Evolutionary conservation across 495 filamentous ascomycete genomes (phyloP).

Genomic region (Penicillium parvum): DNA sequence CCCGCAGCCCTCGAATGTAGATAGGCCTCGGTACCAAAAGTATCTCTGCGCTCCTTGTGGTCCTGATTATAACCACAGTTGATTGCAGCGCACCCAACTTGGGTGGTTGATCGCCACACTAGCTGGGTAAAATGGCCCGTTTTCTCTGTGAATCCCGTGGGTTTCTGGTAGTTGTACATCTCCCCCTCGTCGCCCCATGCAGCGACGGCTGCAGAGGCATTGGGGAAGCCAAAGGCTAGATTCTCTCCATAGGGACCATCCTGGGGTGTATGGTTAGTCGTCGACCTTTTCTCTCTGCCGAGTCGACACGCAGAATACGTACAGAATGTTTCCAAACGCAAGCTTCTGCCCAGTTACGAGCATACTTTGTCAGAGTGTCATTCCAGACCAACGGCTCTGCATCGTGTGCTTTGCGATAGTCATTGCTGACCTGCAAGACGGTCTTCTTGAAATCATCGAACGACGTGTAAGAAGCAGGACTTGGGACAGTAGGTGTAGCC

Average conservation of each 20-base stretch:
- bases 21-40: background rate
- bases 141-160: constrained; percentile 52
- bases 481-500: constrained; percentile 23
- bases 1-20: constrained; percentile 7
- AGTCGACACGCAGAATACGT: constrained; percentile 13
- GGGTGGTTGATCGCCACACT: constrained; percentile 68
- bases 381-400: constrained; percentile 64
- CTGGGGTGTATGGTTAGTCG: constrained; percentile 27
- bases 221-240: constrained; percentile 63
- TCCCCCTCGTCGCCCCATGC: constrained; percentile 64
- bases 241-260: constrained; percentile 74
- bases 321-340: constrained; percentile 64
- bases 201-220: constrained; percentile 54
- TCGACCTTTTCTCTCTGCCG: too few relatives aligned
- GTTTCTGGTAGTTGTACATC: constrained; percentile 53
- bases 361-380: constrained; percentile 52
- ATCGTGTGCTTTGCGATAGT: constrained; percentile 61
- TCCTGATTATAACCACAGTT: constrained; percentile 46
- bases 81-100: constrained; percentile 63
- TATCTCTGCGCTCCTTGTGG: constrained; percentile 2
- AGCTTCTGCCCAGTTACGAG: constrained; percentile 43
- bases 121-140: constrained; percentile 88
- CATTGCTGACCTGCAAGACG: constrained; percentile 63
- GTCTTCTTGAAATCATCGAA: constrained; percentile 47
- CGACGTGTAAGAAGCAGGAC: constrained; percentile 47